Base-by-base conservation (phyloP, 352 stramenopile genomes). In the Aphanomyces invadans region DNA sequence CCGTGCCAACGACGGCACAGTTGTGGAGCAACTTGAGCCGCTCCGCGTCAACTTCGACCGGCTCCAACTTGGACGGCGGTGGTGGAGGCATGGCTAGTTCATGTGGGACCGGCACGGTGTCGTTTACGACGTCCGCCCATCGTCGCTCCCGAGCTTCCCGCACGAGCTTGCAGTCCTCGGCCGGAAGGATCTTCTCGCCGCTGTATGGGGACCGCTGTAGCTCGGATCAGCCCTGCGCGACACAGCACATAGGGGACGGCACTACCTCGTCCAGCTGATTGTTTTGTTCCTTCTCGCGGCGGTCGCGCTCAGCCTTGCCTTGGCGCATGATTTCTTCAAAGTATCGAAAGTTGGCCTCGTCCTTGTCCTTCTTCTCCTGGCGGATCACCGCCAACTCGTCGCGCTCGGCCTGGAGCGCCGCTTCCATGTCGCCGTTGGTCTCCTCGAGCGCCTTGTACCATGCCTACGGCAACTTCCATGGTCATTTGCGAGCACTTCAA, bases 241-340 rank as follows among this genome's bases (percentile, higher is more conserved):
- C 29, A 49, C 26, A 4, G 3, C 51, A 31, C 15, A 21, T 1
- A 15, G 36, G 7, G 15, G 36, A 15, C 36, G 7, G 7, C 7
- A 63, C 26, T 23, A 38, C 59, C 2, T 36, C 44, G 19, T 53
- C 59, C 23, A 21, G 23, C 45, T 68, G 36, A 65, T 64, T 56
- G 63, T 71, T 36, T 54, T 71, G 26, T 48, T 70, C 76, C n/a
- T 81, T 73, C 31, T 86, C 75, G 3, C 70, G 70, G 44, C 76
- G 73, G 73, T 88, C 88, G 28, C 74, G 76, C 0, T 71, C 52
- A 2, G 64, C 64, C 53, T 77, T 68, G 4, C 83, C 79, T 53
- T 90, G 79, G 26, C 83, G 66, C 76, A 96, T 90, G 79, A 96
- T 89, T 62, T 90, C 71, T 69, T 96, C 85, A 56, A 96, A 96